Percentiles rank a stretch among this genome's conserved stretches.
Conservation (phyloP, 2,329 filamentous ascomycete species). For the Truncatella angustata region DNA sequence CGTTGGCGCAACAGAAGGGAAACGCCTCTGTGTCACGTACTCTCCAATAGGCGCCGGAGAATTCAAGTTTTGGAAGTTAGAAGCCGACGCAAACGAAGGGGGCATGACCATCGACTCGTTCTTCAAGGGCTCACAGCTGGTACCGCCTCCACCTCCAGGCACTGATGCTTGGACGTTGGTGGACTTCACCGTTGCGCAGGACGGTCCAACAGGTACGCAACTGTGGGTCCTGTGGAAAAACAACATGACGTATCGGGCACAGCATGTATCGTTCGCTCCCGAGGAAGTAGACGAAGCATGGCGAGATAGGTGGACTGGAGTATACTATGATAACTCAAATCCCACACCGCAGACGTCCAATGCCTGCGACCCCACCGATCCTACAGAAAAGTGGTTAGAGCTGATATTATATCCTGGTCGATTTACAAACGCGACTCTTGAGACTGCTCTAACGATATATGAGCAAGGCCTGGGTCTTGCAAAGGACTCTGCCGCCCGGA, state of each 20-base stretch:
- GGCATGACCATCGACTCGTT: conserved; percentile 67
- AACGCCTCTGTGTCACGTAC: conserved; percentile 70
- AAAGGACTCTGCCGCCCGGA: conserved; percentile 37
- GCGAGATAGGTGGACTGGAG: conserved; percentile 67
- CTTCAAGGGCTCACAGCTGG: conserved; percentile 61
- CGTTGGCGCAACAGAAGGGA: conserved; percentile 55
- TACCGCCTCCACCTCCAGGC: conserved; percentile 67
- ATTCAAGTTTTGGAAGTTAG: conserved; percentile 90
- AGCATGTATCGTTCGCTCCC: conserved; percentile 71
- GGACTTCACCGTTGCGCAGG: conserved; percentile 66
- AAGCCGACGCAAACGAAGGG: conserved; percentile 61
- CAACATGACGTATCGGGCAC: conserved; percentile 74
- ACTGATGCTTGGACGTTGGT: conserved; percentile 78
- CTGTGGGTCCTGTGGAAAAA: conserved; percentile 85
- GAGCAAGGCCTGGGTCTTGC: conserved; percentile 57
- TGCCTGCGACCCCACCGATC: conserved; percentile 64
- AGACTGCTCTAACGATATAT: conserved; percentile 81
- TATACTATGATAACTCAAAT: conserved; percentile 58
- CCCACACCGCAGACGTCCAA: conserved; percentile 57
- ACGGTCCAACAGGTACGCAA: conserved; percentile 52
- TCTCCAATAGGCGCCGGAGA: conserved; percentile 84
- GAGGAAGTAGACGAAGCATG: conserved; percentile 62
- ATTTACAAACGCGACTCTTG: conserved; percentile 76
- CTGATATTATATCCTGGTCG: conserved; percentile 80
- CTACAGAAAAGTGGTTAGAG: conserved; percentile 81